Base-by-base conservation (phyloP, 345 rosid species). In the Litchi chinensis region DNA sequence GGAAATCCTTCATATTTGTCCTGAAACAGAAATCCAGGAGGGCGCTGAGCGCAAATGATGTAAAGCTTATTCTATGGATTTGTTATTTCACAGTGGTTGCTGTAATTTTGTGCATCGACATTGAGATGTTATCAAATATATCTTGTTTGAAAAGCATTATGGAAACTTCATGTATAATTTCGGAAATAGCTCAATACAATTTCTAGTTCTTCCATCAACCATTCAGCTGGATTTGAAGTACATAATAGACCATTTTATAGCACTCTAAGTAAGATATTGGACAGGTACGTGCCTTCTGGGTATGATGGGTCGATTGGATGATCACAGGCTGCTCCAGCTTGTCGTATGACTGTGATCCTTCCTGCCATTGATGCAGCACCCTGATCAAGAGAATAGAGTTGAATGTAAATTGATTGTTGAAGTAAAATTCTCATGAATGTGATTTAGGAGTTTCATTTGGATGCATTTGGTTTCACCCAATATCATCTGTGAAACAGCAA, bases 1-100 rank as follows among this genome's bases (percentile, higher is more conserved):
- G 97, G 97, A 80, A 98, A 96, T 86, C 98, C 99, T 21, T 85
- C 98, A 2, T n/a, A n/a, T n/a, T n/a, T n/a, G n/a, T n/a, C n/a
- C n/a, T n/a, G n/a, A n/a, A n/a, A n/a, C n/a, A n/a, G n/a, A n/a
- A n/a, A n/a, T 75, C 97, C 98, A 1, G 91, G 94, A 40, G 93
- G 93, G 66, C 82, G 79, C 57, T 90, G 82, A 83, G 83, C 80
- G 74, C 79, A 74, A 60, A 59, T 65, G 44, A 46, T 26, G 59
- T 57, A 8, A 8, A 57, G 32, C 74, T 8, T 19, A 69, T 8
- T 50, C 39, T 40, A 10, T 75, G 28, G 70, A 18, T 22, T 41
- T n/a, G n/a, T n/a, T n/a, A n/a, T n/a, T 40, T 97, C 39, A 21
- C 60, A 19, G 48, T 59, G 41, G 57, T 64, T 60, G 46, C 69